Evolutionary conservation across 2,329 filamentous ascomycete genomes (phyloP).

Genomic region (Clathrospora elynae): DNA sequence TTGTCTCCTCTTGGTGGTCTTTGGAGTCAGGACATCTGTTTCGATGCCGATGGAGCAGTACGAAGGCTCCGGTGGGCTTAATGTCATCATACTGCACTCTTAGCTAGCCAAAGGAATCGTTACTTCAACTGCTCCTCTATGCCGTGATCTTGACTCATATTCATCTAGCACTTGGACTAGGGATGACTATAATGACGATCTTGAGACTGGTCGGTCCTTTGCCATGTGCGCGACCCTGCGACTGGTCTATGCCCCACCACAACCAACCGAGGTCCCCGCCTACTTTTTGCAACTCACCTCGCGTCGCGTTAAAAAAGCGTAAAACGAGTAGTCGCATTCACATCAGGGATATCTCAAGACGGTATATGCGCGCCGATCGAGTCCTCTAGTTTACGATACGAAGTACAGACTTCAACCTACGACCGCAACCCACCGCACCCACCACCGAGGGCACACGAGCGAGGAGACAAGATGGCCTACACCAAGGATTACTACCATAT

Average conservation of each 20-base stretch:
- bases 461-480: conserved; percentile 24
- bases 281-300: conserved; percentile 14
- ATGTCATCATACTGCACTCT: conserved; percentile 36
- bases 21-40: conserved; percentile 29
- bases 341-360: too few relatives aligned
- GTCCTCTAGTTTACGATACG: background rate
- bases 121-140: conserved; percentile 24
- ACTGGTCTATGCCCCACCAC: conserved; percentile 18
- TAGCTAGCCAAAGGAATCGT: conserved; percentile 39
- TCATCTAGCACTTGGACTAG: conserved; percentile 1
- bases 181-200: conserved; percentile 3
- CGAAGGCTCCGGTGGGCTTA: conserved; percentile 24
- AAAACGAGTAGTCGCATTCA: background rate
- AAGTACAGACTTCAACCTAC: background rate
- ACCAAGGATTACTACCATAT: conserved; percentile 40
- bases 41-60: conserved; percentile 24
- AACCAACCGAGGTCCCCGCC: conserved; percentile 14
- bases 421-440: background rate
- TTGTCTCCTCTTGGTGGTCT: conserved; percentile 28
- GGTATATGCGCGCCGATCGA: too few relatives aligned
- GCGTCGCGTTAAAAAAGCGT: conserved; percentile 6
- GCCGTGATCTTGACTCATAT: conserved; percentile 3
- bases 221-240: conserved; percentile 14
- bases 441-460: background rate
- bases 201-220: conserved; percentile 11